A percentile compares a stretch with the other conserved stretches of the same genome.
Conservation (phyloP, 345 rosid genomes). For the Sonneratia alba region DNA sequence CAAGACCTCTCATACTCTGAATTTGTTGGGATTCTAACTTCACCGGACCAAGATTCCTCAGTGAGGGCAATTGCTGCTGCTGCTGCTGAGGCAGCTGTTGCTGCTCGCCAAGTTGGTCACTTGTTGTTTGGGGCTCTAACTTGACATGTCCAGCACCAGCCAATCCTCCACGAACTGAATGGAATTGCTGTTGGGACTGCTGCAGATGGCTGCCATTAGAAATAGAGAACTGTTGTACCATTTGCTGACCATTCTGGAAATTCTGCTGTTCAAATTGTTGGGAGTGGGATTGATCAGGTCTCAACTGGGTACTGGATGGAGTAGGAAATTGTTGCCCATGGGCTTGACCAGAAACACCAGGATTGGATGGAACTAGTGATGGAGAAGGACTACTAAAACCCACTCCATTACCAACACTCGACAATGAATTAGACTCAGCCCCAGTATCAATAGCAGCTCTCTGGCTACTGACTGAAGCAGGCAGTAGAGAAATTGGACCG, state of each 20-base stretch:
- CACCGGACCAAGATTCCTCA: slow-evolving; percentile 56
- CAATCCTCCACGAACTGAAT: slow-evolving; percentile 52
- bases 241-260: slow-evolving; percentile 71
- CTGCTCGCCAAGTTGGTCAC: slow-evolving; percentile 54
- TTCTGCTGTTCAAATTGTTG: slow-evolving; percentile 56
- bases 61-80: slow-evolving; percentile 44
- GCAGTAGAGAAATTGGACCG: slow-evolving; percentile 36
- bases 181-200: slow-evolving; percentile 60
- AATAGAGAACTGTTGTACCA: slow-evolving; percentile 53
- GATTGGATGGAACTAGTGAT: slow-evolving; percentile 43
- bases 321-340: slow-evolving; percentile 72
- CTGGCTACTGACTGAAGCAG: slow-evolving; percentile 46
- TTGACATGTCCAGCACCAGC: slow-evolving; percentile 68
- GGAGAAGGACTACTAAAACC: slow-evolving; percentile 55
- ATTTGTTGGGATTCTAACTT: slow-evolving; percentile 73
- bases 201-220: slow-evolving; percentile 34
- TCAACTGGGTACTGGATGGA: slow-evolving; percentile 46
- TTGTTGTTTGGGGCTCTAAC: slow-evolving; percentile 66
- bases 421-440: slow-evolving; percentile 69
- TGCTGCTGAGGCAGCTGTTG: slow-evolving; percentile 31
- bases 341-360: slow-evolving; percentile 58
- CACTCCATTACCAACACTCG: slow-evolving; percentile 55
- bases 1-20: slow-evolving; percentile 48
- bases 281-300: slow-evolving; percentile 62
- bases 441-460: slow-evolving; percentile 54